phyloP scores from a whole-genome alignment of 2,329 filamentous ascomycete species.

The Pestalotiopsis sp. region DNA sequence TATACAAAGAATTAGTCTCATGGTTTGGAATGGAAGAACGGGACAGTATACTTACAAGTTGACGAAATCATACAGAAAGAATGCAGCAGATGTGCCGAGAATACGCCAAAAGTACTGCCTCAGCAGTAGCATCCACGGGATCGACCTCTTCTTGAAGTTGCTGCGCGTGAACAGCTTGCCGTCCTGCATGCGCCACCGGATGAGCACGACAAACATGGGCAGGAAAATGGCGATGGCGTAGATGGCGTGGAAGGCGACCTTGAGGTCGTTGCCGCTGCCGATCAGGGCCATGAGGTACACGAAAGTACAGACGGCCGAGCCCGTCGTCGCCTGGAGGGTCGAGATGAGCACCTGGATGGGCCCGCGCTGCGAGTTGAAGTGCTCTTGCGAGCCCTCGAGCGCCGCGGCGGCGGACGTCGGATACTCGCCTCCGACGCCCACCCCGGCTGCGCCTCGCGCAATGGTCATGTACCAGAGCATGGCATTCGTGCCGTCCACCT shows the following conservation, averaged over 20 bases:
- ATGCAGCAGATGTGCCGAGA: constrained; percentile 49
- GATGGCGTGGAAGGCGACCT: constrained; percentile 26
- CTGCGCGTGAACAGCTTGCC: constrained; percentile 33
- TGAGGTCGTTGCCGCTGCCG: constrained; percentile 35
- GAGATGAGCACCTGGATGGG: constrained; percentile 37
- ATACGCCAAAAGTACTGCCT: constrained; percentile 50
- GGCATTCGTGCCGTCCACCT: constrained; percentile 28
- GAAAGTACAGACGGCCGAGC: constrained; percentile 35
- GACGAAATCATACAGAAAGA: constrained; percentile 54
- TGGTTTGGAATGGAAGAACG: too few species aligned
- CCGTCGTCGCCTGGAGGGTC: constrained; percentile 36
- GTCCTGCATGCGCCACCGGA: constrained; percentile 37
- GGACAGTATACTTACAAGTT: constrained; percentile 28
- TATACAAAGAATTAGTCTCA: neutral
- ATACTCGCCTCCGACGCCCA: constrained; percentile 40
- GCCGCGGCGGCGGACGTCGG: constrained; percentile 38
- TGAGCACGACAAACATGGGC: constrained; percentile 32
- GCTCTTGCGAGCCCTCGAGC: constrained; percentile 35
- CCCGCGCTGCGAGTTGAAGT: constrained; percentile 24
- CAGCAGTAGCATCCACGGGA: constrained; percentile 35
- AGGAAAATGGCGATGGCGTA: constrained; percentile 36
- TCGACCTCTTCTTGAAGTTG: constrained; percentile 31
- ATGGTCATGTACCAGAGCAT: constrained; percentile 41
- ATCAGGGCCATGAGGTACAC: constrained; percentile 37
- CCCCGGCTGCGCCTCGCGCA: constrained; percentile 37